Evolutionary conservation across 441 rosid species (phyloP).

Genomic region (Omphalea diandra): DNA sequence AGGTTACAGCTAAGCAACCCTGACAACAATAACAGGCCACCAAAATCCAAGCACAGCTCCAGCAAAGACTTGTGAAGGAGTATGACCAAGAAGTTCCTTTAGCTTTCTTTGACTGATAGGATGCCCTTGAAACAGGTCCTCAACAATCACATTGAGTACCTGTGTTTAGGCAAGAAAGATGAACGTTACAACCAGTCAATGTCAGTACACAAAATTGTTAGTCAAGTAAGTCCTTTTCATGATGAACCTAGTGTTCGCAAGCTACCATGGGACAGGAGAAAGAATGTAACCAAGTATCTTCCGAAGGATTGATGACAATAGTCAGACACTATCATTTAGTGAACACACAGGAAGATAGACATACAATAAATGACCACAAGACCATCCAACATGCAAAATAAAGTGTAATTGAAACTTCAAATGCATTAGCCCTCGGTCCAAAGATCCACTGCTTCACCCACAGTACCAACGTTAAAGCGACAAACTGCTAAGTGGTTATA

Average conservation of each 20-base stretch:
- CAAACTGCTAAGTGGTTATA: neutral
- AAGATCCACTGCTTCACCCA: neutral
- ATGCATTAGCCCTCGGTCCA: neutral
- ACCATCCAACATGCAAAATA: neutral
- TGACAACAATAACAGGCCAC: conserved; percentile 72
- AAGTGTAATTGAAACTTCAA: neutral
- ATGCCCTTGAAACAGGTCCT: conserved; percentile 89
- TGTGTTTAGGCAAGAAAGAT: conserved; percentile 14
- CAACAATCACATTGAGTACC: conserved; percentile 89
- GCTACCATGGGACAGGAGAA: neutral
- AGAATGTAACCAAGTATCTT: neutral
- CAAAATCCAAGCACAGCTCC: conserved; percentile 80
- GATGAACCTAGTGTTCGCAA: too few species aligned
- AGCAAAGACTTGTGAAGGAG: conserved; percentile 81
- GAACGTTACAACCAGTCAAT: neutral
- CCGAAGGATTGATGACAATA: neutral
- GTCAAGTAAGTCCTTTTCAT: too few species aligned
- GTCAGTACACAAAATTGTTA: neutral
- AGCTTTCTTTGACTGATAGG: conserved; percentile 91
- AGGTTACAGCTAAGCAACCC: conserved; percentile 52
- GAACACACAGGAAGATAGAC: neutral
- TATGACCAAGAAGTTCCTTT: conserved; percentile 88
- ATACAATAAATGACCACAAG: neutral
- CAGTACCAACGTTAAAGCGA: neutral
- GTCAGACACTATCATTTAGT: neutral